These are phyloP conservation scores for Phytophthora tentaculata DNA, from an alignment of 352 stramenopile species.

Conservation along the genomic window DNA sequence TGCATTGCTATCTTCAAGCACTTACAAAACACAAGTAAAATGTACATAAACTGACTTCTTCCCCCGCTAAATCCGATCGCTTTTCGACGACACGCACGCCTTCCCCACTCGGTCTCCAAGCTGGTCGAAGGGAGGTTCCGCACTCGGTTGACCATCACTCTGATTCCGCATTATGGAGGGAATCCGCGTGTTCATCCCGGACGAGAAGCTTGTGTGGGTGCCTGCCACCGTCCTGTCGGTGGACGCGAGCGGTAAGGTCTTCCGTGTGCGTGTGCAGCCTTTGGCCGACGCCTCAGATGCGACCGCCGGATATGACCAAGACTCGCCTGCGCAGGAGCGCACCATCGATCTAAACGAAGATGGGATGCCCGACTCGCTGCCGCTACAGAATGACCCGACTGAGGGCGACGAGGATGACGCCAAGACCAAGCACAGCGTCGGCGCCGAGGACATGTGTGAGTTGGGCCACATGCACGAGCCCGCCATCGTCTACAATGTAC, in stretches of 20 bases:
- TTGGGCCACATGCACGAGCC: conserved; percentile 91
- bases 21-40: conserved; percentile 19
- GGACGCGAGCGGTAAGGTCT: conserved; percentile 61
- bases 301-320: conserved; percentile 4
- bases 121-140: conserved; percentile 1
- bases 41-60: conserved; percentile 7
- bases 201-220: conserved; percentile 83
- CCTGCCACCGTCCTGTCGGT: conserved; percentile 78
- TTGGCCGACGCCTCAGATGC: conserved; percentile 15
- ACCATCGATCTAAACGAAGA: conserved; percentile 73
- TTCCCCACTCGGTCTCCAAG: conserved; percentile 6
- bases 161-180: conserved; percentile 70
- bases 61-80: conserved; percentile 20
- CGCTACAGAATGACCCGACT: conserved; percentile 65
- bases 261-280: conserved; percentile 66
- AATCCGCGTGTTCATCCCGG: conserved; percentile 81
- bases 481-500: conserved; percentile 93
- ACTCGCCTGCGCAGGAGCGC: conserved; percentile 51
- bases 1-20: conserved; percentile 8
- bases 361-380: conserved; percentile 78
- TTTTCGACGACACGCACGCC: conserved; percentile 11
- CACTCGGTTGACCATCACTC: conserved; percentile 27
- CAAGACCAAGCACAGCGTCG: conserved; percentile 43
- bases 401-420: conserved; percentile 20
- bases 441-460: conserved; percentile 86